Conservation (phyloP, 2,329 filamentous ascomycete species). For the Arthrinium puccinioides region DNA sequence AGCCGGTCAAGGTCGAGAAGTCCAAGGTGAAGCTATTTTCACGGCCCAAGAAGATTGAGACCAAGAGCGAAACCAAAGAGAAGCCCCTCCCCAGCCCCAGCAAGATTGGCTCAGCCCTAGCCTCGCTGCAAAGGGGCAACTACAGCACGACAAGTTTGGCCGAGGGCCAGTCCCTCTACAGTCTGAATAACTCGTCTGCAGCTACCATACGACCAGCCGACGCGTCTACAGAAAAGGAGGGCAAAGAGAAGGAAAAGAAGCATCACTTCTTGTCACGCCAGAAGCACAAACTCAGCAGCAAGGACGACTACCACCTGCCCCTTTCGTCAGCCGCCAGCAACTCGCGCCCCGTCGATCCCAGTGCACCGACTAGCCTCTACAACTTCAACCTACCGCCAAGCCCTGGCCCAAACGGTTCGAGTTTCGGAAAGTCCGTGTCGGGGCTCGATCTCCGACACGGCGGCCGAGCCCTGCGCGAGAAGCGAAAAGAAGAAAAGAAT, state of each 20-base stretch:
- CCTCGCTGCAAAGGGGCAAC: constrained; percentile 58
- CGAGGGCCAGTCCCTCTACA: constrained; percentile 65
- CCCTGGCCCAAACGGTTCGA: constrained; percentile 54
- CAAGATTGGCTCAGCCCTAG: constrained; percentile 60
- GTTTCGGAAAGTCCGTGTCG: constrained; percentile 77
- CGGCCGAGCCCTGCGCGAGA: constrained; percentile 69
- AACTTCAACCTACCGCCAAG: constrained; percentile 70
- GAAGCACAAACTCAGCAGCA: constrained; percentile 68
- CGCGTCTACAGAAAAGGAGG: constrained; percentile 35
- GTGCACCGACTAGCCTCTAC: constrained; percentile 68
- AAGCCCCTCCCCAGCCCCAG: constrained; percentile 66
- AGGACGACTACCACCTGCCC: constrained; percentile 65
- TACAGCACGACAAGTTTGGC: constrained; percentile 64
- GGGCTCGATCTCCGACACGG: constrained; percentile 73
- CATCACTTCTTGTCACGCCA: constrained; percentile 74
- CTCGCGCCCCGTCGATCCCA: constrained; percentile 68
- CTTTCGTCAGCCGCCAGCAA: constrained; percentile 72
- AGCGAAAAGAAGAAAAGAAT: constrained; percentile 66
- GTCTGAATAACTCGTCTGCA: constrained; percentile 66
- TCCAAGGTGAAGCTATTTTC: constrained; percentile 79
- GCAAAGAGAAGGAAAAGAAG: constrained; percentile 64
- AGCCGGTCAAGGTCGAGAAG: constrained; percentile 57
- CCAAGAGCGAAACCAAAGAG: constrained; percentile 59
- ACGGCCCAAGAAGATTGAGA: constrained; percentile 66
- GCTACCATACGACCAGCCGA: constrained; percentile 66